Conservation (phyloP, 176 grass and related monocot genomes). For the Alopecurus myosuroides region DNA sequence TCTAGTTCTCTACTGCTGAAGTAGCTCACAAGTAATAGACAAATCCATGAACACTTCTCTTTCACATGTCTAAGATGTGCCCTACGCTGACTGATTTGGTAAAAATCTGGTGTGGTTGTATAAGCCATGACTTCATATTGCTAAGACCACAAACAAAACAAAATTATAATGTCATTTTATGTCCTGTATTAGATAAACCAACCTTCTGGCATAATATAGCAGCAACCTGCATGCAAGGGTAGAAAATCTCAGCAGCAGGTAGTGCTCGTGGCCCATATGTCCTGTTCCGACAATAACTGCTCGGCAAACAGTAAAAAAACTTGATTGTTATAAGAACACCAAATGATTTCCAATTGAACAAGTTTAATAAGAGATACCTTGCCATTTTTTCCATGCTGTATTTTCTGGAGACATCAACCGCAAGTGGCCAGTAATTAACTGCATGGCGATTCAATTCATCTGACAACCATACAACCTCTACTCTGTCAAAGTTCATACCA, state of each 20-base stretch:
- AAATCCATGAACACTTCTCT: neutral
- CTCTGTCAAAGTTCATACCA: neutral
- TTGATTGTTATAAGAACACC: neutral
- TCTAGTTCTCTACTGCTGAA: neutral
- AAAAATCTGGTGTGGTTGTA: neutral
- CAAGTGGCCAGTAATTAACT: slow-evolving; percentile 3
- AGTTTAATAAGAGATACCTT: slow-evolving; percentile 2
- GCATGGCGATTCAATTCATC: neutral
- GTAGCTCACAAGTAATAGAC: neutral
- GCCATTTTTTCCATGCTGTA: neutral
- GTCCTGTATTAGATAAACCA: neutral
- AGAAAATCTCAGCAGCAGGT: slow-evolving; percentile 8
- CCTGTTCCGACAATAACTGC: neutral
- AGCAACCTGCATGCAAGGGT: slow-evolving; percentile 7
- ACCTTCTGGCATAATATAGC: slow-evolving; percentile 16
- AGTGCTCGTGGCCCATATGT: neutral
- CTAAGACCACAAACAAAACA: neutral
- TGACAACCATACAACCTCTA: slow-evolving; percentile 9
- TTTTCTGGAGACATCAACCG: slow-evolving; percentile 1
- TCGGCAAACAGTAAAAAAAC: neutral
- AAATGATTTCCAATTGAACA: neutral
- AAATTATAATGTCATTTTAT: neutral
- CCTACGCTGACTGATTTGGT: neutral
- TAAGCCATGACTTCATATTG: neutral
- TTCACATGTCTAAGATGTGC: neutral